Percentiles rank a stretch among this genome's conserved stretches.
These are phyloP conservation scores for Salix brachista DNA, from an alignment of 345 rosid genomes.

Conservation along the genomic window DNA sequence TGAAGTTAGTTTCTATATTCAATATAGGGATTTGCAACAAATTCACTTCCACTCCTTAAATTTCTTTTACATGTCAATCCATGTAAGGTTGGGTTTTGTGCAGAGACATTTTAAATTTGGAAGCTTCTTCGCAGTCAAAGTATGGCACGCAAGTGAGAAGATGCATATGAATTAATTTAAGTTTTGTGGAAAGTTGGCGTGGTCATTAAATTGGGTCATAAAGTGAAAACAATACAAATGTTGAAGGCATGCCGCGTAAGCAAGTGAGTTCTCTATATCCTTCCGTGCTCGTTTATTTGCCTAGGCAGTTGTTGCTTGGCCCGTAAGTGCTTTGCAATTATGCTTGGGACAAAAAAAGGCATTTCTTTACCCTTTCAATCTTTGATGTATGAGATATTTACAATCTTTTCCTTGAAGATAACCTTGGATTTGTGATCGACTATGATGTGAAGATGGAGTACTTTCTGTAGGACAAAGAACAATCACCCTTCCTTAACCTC, in stretches of 20 bases:
- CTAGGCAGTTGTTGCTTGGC: neutral
- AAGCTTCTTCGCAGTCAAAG: neutral
- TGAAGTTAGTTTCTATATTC: neutral
- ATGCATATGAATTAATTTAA: neutral
- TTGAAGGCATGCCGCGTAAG: neutral
- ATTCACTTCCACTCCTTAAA: neutral
- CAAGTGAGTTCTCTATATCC: neutral
- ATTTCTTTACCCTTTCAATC: neutral
- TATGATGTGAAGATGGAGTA: no score
- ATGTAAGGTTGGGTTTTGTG: conserved; percentile 3
- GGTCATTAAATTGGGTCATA: neutral
- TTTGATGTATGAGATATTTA: neutral
- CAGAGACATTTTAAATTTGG: neutral
- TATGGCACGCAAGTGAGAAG: neutral
- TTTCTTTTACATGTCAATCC: conserved; percentile 1
- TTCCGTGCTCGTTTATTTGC: no score
- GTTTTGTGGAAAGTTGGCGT: neutral
- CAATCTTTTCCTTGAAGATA: neutral
- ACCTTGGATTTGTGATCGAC: conserved; percentile 7
- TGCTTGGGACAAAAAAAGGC: no score
- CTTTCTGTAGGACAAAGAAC: neutral
- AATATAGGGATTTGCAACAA: no score
- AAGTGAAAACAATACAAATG: neutral
- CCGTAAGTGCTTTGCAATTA: no score
- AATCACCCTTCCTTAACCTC: neutral